phyloP scores from a whole-genome alignment of 148 eudicot species.

The Camellia granthamiana region DNA sequence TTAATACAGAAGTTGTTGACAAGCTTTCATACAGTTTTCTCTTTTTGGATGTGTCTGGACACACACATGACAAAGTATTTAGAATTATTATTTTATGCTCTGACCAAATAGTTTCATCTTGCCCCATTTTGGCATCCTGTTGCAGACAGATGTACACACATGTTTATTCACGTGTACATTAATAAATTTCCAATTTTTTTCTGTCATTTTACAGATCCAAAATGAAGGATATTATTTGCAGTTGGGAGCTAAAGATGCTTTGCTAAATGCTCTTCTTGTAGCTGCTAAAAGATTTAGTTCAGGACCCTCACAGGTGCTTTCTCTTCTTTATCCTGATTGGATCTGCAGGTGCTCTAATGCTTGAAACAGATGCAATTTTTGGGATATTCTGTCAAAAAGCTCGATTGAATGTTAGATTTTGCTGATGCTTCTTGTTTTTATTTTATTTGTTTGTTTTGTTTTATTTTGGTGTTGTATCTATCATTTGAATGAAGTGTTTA shows the following conservation, averaged over 20 bases:
- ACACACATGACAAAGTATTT: too few relatives aligned
- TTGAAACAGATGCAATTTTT: constrained; percentile 3
- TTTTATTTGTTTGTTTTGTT: background rate
- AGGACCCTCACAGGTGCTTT: constrained; percentile 88
- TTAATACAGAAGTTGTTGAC: too few relatives aligned
- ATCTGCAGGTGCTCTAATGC: background rate
- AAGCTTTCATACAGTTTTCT: too few relatives aligned
- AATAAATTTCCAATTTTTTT: constrained; percentile 7
- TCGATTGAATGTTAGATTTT: background rate
- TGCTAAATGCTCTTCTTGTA: constrained; percentile 69
- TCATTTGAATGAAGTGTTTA: background rate
- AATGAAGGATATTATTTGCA: constrained; percentile 83
- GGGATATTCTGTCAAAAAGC: background rate
- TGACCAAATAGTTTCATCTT: background rate
- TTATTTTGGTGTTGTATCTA: background rate
- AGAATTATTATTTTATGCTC: too few relatives aligned
- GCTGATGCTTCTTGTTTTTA: background rate
- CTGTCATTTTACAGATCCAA: constrained; percentile 53
- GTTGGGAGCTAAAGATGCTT: constrained; percentile 69
- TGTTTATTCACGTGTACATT: background rate
- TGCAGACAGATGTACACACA: background rate
- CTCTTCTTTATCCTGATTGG: background rate
- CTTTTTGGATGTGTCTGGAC: too few relatives aligned
- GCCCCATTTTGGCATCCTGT: background rate
- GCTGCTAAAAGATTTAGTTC: constrained; percentile 87